Conservation (phyloP, 495 filamentous ascomycete species). For the Parathielavia hyrcaniae region DNA sequence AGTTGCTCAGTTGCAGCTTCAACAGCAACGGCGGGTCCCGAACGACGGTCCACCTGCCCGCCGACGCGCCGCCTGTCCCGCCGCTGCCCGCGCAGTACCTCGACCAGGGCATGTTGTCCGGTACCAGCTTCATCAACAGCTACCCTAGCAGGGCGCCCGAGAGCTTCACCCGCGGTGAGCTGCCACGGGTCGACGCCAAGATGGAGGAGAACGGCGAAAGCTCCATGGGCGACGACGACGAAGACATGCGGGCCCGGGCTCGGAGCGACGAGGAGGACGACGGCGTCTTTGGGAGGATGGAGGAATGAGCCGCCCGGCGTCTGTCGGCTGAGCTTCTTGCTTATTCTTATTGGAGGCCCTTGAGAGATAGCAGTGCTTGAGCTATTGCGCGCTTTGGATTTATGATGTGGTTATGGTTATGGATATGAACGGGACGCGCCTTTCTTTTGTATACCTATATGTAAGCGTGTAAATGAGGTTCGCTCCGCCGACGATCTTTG, state of each 20-base stretch:
- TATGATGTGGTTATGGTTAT: constrained; percentile 19
- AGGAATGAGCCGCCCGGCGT: constrained; percentile 55
- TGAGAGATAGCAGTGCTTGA: constrained; percentile 3
- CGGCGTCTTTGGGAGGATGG: constrained; percentile 92
- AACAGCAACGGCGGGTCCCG: constrained; percentile 61
- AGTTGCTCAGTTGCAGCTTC: constrained; percentile 83
- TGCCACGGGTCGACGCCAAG: constrained; percentile 50
- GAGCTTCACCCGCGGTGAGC: constrained; percentile 45
- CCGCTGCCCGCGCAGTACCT: constrained; percentile 68
- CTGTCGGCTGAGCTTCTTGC: background rate
- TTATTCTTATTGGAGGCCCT: background rate
- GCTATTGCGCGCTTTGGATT: background rate
- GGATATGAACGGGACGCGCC: constrained; percentile 26
- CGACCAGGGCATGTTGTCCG: constrained; percentile 45
- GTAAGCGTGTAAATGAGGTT: constrained; percentile 40
- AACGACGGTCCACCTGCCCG: constrained; percentile 55
- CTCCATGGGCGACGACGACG: constrained; percentile 73
- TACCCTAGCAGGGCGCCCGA: constrained; percentile 47
- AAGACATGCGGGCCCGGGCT: constrained; percentile 54
- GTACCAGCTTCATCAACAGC: constrained; percentile 48
- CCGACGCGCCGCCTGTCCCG: constrained; percentile 80
- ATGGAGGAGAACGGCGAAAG: constrained; percentile 63
- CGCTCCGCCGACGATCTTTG: constrained; percentile 52
- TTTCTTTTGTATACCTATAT: constrained; percentile 48
- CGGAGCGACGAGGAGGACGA: constrained; percentile 88